Conservation (phyloP, 345 rosid genomes). For the Sapria himalayana region DNA sequence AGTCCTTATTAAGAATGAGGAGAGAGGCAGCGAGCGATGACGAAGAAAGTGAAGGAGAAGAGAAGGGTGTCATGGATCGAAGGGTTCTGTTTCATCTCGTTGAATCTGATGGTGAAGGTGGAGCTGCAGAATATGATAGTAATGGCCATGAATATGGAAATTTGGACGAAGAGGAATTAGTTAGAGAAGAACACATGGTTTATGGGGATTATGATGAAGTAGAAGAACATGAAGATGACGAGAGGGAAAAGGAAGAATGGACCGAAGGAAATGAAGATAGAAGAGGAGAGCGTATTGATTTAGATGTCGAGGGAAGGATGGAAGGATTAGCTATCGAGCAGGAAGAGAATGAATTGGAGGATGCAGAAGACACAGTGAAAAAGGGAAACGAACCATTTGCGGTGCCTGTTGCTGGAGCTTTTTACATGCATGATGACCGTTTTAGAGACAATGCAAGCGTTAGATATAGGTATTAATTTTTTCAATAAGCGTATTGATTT, state of each 20-base stretch:
- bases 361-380: slow-evolving; percentile 26
- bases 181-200: slow-evolving; percentile 13
- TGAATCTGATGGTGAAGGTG: slow-evolving; percentile 53
- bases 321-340: slow-evolving; percentile 12
- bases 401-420: slow-evolving; percentile 93
- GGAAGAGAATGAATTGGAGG: slow-evolving; percentile 7
- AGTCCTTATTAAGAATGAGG: slow-evolving; percentile 42
- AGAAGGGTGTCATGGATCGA: slow-evolving; percentile 14
- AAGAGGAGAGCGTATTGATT: slow-evolving; percentile 1
- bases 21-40: slow-evolving; percentile 81
- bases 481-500: background rate
- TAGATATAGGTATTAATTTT: slow-evolving; percentile 31
- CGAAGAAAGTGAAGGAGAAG: slow-evolving; percentile 33
- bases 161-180: slow-evolving; percentile 13
- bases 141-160: slow-evolving; percentile 22
- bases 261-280: slow-evolving; percentile 13
- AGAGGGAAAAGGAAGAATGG: slow-evolving; percentile 11
- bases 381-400: slow-evolving; percentile 69
- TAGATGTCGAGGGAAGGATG: slow-evolving; percentile 8
- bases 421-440: slow-evolving; percentile 95
- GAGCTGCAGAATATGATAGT: slow-evolving; percentile 36
- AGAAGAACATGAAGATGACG: slow-evolving; percentile 21
- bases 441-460: slow-evolving; percentile 44
- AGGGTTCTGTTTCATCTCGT: slow-evolving; percentile 32
- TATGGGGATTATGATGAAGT: slow-evolving; percentile 17